Evolutionary conservation across 768 basidiomycete genomes (phyloP), one percentile per base, ranked within the genome.

Genomic region (Coprinopsis sp.): DNA sequence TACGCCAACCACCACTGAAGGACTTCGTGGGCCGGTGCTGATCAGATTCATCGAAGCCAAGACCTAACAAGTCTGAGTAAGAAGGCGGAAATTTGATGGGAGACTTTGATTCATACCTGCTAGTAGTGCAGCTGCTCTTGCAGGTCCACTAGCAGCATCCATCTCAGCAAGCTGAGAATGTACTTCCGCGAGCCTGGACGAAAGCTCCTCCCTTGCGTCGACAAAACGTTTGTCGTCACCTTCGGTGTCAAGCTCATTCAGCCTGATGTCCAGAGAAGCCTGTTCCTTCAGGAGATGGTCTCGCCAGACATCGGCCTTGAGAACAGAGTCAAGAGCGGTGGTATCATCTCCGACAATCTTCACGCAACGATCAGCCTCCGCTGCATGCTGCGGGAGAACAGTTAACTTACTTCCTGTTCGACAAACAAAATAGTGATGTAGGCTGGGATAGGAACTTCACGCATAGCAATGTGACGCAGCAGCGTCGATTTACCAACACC

Each of bases 291-390:
- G 66, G 14, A 97, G 73, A 53, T 91, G 87, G 58, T 95, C 93
- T 61, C 95, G 77, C 92, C 96, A 98, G 25, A 99, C 96, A 61
- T 99, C 96, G n/a, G 96, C 96, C 64, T 94, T 92, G n/a, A 99
- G 75, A 18, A 99, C 96, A 1, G 94, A 93, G 18, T 93, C 88
- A 33, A 99, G 74, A 2, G 96, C 96, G 1, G 72, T 70, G 0
- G 93, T 98, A 54, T 94, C 93, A 63, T 98, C 95, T 25, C 95
- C 96, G 45, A 91, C 62, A 54, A 97, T 87, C 89, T 93, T 19
- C 24, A 28, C 21, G 10, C 4, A 39, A 33, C 21, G 19, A 18
- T 47, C 23, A 37, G 44, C 18, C 47, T 39, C 28, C 49, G 39
- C 49, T 6, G 4, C 2, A 24, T 31, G 25, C 19, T 4, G 23